These are phyloP conservation scores for Malus hybrid DNA, from an alignment of 331 rosid species.

Conservation along the genomic window DNA sequence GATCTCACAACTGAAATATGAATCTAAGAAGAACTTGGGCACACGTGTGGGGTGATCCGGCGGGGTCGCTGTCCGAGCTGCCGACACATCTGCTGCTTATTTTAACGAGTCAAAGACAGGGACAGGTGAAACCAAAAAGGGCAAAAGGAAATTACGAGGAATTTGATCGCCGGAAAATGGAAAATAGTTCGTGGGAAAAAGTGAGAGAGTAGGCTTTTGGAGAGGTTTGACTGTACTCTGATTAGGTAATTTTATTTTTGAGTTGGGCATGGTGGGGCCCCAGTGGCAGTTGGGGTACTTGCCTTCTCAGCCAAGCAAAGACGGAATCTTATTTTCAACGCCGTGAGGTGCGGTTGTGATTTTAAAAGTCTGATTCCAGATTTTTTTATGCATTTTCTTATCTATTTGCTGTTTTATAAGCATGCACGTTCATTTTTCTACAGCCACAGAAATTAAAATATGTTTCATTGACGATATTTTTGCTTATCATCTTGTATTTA, in stretches of 20 bases:
- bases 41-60: conserved; percentile 12
- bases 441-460: not conserved
- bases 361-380: not conserved
- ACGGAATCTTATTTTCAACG: not conserved
- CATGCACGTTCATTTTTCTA: too few relatives aligned
- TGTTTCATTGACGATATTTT: too few relatives aligned
- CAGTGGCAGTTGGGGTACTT: not conserved
- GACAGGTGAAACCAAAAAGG: conserved; percentile 2
- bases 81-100: conserved; percentile 12
- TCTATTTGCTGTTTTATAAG: too few relatives aligned
- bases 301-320: not conserved
- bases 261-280: not conserved
- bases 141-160: conserved; percentile 1
- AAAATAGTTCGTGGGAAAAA: not conserved
- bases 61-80: conserved; percentile 31
- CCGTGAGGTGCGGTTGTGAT: not conserved
- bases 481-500: too few relatives aligned
- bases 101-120: conserved; percentile 9
- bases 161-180: not conserved
- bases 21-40: not conserved
- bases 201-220: conserved; percentile 8
- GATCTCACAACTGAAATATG: not conserved
- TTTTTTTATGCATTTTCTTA: not conserved
- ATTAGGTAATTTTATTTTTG: not conserved
- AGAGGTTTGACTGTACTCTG: not conserved